phyloP scores from a whole-genome alignment of 306 rosid species.

The Acmispon strigosus region DNA sequence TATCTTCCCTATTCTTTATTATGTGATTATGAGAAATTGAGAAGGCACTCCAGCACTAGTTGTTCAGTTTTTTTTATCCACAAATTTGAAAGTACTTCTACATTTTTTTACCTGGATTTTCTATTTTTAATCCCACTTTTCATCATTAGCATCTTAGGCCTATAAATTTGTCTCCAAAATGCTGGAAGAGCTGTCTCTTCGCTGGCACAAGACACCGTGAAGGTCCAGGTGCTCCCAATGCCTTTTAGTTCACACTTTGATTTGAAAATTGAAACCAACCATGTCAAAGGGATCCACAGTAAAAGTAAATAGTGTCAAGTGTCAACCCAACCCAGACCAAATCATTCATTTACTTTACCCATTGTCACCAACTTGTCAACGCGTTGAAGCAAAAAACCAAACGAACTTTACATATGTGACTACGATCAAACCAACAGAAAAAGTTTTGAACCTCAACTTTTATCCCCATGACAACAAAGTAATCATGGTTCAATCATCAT shows the following conservation, averaged over 20 bases:
- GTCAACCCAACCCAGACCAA: neutral
- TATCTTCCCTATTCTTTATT: neutral
- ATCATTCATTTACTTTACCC: conserved; percentile 2
- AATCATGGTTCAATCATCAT: conserved; percentile 17
- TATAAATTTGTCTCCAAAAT: neutral
- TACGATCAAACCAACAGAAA: neutral
- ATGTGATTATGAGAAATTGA: neutral
- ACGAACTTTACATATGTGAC: neutral
- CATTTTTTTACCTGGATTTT: neutral
- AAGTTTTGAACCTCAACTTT: neutral
- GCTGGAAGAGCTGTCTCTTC: conserved; percentile 14
- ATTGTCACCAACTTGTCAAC: conserved; percentile 6
- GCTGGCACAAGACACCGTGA: conserved; percentile 16
- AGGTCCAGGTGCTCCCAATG: no score
- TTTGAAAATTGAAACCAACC: neutral
- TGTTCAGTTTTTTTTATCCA: neutral
- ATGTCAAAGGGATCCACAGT: conserved; percentile 12
- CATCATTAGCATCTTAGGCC: neutral
- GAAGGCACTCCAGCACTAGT: neutral
- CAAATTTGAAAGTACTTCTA: neutral
- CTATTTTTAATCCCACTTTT: neutral
- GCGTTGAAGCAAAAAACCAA: neutral
- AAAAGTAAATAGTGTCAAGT: neutral
- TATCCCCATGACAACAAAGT: neutral
- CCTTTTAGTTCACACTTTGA: conserved; percentile 26